Percentiles rank a stretch among this genome's conserved stretches.
These are phyloP conservation scores for Saccharomycopsis amapae DNA, from an alignment of 805 yeast species.

Conservation along the genomic window DNA sequence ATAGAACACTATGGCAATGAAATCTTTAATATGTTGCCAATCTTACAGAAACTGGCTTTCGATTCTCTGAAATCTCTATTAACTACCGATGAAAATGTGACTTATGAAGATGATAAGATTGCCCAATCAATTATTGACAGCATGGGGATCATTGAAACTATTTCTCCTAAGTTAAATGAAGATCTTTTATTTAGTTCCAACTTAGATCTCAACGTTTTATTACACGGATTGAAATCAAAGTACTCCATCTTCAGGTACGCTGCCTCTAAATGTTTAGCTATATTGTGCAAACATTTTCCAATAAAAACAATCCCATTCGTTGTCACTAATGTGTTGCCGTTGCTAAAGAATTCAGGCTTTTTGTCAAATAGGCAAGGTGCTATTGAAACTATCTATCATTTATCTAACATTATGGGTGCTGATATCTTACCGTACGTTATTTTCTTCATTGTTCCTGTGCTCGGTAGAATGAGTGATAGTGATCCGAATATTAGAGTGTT, in stretches of 20 bases:
- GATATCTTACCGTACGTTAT: slow-evolving; percentile 90
- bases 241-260: slow-evolving; percentile 83
- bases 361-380: slow-evolving; percentile 83
- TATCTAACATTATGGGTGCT: slow-evolving; percentile 78
- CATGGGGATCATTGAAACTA: slow-evolving; percentile 69
- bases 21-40: slow-evolving; percentile 58
- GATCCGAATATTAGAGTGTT: slow-evolving; percentile 80
- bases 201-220: slow-evolving; percentile 47
- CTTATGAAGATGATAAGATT: slow-evolving; percentile 35
- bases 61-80: slow-evolving; percentile 46
- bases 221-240: slow-evolving; percentile 53
- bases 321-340: slow-evolving; percentile 72
- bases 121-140: slow-evolving; percentile 86
- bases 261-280: slow-evolving; percentile 82
- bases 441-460: slow-evolving; percentile 88
- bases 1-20: slow-evolving; percentile 44
- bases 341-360: slow-evolving; percentile 68
- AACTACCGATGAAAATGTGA: slow-evolving; percentile 23
- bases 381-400: slow-evolving; percentile 82
- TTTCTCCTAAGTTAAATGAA: slow-evolving; percentile 53
- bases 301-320: slow-evolving; percentile 67
- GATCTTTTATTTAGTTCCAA: slow-evolving; percentile 38
- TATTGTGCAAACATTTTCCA: slow-evolving; percentile 63
- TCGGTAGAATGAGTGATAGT: slow-evolving; percentile 97
- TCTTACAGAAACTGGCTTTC: slow-evolving; percentile 56